A percentile compares a stretch with the other conserved stretches of the same genome.
Evolutionary conservation across 2,329 filamentous ascomycete genomes (phyloP).

Genomic region (Chaetomiaceae sp.): DNA sequence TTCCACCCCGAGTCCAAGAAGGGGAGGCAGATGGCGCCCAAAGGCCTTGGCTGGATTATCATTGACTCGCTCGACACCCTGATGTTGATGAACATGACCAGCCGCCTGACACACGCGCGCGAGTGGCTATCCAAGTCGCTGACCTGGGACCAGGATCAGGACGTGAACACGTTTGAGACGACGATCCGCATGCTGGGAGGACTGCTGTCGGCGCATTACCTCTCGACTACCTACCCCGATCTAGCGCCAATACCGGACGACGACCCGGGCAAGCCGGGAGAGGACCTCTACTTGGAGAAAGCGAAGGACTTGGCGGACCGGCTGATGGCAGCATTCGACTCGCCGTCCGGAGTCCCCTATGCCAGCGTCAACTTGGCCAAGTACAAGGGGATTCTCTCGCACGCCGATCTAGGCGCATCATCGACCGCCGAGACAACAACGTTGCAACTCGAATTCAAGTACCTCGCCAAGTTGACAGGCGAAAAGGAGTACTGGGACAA

Average conservation of each 20-base stretch:
- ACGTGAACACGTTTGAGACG: slow-evolving; percentile 96
- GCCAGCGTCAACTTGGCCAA: slow-evolving; percentile 85
- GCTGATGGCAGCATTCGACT: slow-evolving; percentile 82
- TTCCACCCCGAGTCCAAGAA: slow-evolving; percentile 79
- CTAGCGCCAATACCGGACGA: slow-evolving; percentile 70
- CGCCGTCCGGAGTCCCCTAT: slow-evolving; percentile 78
- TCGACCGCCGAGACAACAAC: slow-evolving; percentile 92
- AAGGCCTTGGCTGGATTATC: slow-evolving; percentile 96
- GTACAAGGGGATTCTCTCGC: slow-evolving; percentile 70
- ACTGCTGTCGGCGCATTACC: slow-evolving; percentile 85
- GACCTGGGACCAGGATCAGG: slow-evolving; percentile 85
- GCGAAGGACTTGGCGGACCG: slow-evolving; percentile 89
- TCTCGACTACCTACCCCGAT: slow-evolving; percentile 78
- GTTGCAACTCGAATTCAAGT: slow-evolving; percentile 94
- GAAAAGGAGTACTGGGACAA: slow-evolving; percentile 90
- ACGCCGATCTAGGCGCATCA: slow-evolving; percentile 79
- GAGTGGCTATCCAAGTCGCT: slow-evolving; percentile 82
- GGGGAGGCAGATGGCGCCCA: slow-evolving; percentile 77
- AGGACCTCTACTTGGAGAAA: slow-evolving; percentile 94
- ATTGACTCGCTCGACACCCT: slow-evolving; percentile 93
- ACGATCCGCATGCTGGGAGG: slow-evolving; percentile 97
- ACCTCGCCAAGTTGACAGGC: slow-evolving; percentile 88
- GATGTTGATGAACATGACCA: slow-evolving; percentile 97
- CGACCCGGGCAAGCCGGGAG: slow-evolving; percentile 67
- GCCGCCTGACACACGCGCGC: slow-evolving; percentile 74